These are phyloP conservation scores for Sugiyamaella pinicola DNA, from an alignment of 1,139 yeast species.

Conservation along the genomic window DNA sequence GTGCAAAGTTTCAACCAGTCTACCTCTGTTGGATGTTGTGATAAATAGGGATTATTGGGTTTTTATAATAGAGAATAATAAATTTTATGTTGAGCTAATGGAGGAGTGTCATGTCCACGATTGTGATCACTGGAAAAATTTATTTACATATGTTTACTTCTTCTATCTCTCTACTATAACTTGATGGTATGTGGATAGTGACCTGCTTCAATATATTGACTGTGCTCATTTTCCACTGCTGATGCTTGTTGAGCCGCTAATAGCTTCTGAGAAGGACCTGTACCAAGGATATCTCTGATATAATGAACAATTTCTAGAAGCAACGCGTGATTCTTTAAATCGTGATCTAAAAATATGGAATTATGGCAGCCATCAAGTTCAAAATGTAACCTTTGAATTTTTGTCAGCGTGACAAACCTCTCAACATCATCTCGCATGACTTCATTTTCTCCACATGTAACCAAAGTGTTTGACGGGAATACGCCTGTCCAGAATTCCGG, in stretches of 20 bases:
- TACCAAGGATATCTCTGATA: slow-evolving; percentile 11
- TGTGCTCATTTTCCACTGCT: neutral
- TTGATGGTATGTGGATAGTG: slow-evolving; percentile 1
- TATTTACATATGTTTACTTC: neutral
- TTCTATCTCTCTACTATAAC: slow-evolving; percentile 5
- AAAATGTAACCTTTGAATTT: slow-evolving; percentile 10
- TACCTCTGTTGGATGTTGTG: slow-evolving; percentile 7
- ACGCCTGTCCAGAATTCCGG: slow-evolving; percentile 21
- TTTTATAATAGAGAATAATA: no score
- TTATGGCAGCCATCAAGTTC: slow-evolving; percentile 21
- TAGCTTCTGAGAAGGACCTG: slow-evolving; percentile 13
- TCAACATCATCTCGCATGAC: slow-evolving; percentile 20
- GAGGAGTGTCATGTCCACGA: neutral
- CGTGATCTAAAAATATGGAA: slow-evolving; percentile 17
- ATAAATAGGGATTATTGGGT: neutral
- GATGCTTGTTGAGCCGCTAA: slow-evolving; percentile 3
- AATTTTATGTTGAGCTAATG: neutral
- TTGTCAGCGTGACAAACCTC: slow-evolving; percentile 8
- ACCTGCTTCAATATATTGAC: neutral
- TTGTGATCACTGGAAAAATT: neutral
- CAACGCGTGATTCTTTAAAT: slow-evolving; percentile 15
- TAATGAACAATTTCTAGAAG: slow-evolving; percentile 19
- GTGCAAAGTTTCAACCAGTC: slow-evolving; percentile 19
- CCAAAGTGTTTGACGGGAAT: slow-evolving; percentile 18
- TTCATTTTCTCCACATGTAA: slow-evolving; percentile 20